Evolutionary conservation across 2,329 filamentous ascomycete species (phyloP), one percentile per base, ranked within the genome.

Genomic region (Aureobasidium leucospermi): DNA sequence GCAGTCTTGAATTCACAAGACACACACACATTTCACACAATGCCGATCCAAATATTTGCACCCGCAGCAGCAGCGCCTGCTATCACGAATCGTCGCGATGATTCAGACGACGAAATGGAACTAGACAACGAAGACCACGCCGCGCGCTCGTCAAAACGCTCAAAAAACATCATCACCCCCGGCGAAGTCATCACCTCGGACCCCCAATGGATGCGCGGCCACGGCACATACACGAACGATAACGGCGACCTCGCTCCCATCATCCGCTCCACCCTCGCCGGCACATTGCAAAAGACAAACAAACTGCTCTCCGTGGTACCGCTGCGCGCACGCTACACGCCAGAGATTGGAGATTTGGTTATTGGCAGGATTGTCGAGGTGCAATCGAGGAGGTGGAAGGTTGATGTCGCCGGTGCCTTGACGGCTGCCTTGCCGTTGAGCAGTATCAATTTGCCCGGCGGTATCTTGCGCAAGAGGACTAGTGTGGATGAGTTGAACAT

Each of bases 401-500:
- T 99, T 58, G 94, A 99, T 73, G 89, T 99, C 51, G 88, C 90
- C 53, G 90, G 90, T 28, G 87, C 90, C 0, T 85, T 96, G 69
- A 86, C 96, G 6, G 93, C 94, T 3, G 83, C 86, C 48, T 81
- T 99, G 9, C 90, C 91, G 16, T 85, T 99, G 45, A 89, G 85
- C 58, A 88, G 88, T 62, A 97, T 99, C 75, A 99, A 99, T 71
- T 79, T 99, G 2, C 94, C 94, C 0, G 94, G 94, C 60, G 94
- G 94, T 36, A 96, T 96, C 64, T 79, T 96, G 67, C 85, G 94
- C 61, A 89, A 93, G 70, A 82, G 94, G 65, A 99, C 94, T 31
- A 92, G 93, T 69, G 95, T 94, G 15, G 94, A 99, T 73, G 94
- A 97, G 78, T 81, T 99, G 68, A 94, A 97, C 75, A 97, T 99